Base-by-base conservation (phyloP, 1,284 basidiomycete species). In the Cryptococcus sp. region DNA sequence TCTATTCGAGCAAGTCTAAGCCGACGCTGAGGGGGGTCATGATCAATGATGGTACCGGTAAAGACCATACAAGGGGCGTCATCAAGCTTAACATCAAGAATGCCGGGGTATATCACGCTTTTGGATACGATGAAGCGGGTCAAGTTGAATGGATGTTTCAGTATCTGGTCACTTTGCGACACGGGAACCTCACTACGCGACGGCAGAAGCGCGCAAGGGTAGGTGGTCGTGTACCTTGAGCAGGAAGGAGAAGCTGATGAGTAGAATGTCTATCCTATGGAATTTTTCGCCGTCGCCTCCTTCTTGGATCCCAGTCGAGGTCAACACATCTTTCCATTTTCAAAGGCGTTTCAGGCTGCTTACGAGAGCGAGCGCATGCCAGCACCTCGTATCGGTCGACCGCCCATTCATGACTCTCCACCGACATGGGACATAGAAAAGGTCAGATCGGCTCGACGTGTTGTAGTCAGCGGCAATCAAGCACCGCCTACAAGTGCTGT, bases 111-210 rank as follows among this genome's bases (percentile, higher is more conserved):
- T 90, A 88, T 69, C 79, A 80, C 13, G 82, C 88, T 13, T 78
- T 78, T 32, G 87, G 87, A 11, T 77, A 74, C 21, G 87, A 90
- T 53, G 71, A 69, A 48, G 52, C 70, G 56, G 64, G 73, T 40
- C 81, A 78, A 52, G 72, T 86, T 13, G 74, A 76, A 21, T 89
- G 88, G 88, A 81, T 81, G 53, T 85, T 90, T 59, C 85, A 87
- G 53, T 91, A 91, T 65, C 64, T 83, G 24, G 84, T 90, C 10
- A 80, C 81, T 40, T 81, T 85, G 59, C 78, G 81, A 67, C 7
- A 76, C 77, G 3, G 80, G 81, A 23, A 78, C 76, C 56, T 61
- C 73, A 18, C 67, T 83, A 16, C 75, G 78, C 14, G 85, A 85
- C 5, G 36, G 28, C 28, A 28, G 28, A 28, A 11, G 11, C 28